Base-by-base conservation (phyloP, 768 basidiomycete species). In the Collybiopsis luxurians region DNA sequence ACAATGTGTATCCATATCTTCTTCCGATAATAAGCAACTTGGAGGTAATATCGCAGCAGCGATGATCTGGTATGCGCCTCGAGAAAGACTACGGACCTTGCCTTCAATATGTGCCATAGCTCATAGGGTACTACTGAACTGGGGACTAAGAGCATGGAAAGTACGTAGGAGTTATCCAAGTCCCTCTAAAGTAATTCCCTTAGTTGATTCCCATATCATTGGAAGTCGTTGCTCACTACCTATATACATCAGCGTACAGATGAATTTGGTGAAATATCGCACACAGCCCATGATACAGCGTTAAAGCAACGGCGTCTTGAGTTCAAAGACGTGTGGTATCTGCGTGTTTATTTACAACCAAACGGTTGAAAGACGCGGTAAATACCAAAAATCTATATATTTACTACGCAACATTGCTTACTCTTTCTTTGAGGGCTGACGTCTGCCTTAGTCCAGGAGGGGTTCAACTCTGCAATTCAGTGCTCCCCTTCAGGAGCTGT, bases 371-470 rank as follows among this genome's bases (percentile, higher is more conserved):
- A 31, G 48, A 21, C 48, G 36, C 30, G 48, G 48, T 23, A 7
- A 34, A 19, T 49, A 45, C n/a, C n/a, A n/a, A n/a, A n/a, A n/a
- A n/a, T n/a, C n/a, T n/a, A n/a, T n/a, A n/a, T n/a, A n/a, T n/a
- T n/a, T n/a, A n/a, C n/a, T n/a, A n/a, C n/a, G n/a, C n/a, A n/a
- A n/a, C n/a, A n/a, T n/a, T n/a, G n/a, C n/a, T n/a, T n/a, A n/a
- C n/a, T n/a, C n/a, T n/a, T n/a, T n/a, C n/a, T n/a, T n/a, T n/a
- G 21, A 49, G 48, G 48, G 30, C 36, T 49, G n/a, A 49, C 36
- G 48, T 49, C 48, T 49, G 48, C 31, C 36, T n/a, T 49, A 4
- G 48, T 49, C 9, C 48, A 31, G 21, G 48, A 49, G 19, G 48
- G 48, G 19, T 49, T 49, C 19, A 21, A 21, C 30, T 28, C 30